phyloP scores from a whole-genome alignment of 306 rosid species.

The Senna siamea region DNA sequence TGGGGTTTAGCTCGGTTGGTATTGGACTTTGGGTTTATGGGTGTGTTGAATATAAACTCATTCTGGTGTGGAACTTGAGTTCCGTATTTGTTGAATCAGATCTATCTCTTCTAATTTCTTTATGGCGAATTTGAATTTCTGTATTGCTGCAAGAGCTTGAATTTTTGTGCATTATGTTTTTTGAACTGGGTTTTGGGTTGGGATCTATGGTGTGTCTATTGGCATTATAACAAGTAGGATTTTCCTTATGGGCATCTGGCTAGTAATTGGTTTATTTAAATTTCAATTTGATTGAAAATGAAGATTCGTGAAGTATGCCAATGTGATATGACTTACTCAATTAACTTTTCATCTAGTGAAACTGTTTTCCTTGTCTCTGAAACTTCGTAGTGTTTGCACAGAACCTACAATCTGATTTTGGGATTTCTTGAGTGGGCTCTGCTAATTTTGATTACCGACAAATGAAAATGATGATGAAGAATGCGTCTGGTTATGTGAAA shows the following conservation, averaged over 20 bases:
- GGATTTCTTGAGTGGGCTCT: conserved; percentile 27
- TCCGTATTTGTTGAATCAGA: conserved; percentile 62
- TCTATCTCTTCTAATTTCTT: conserved; percentile 53
- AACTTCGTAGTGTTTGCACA: background rate
- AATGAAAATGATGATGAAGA: conserved; percentile 32
- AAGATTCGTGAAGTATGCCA: conserved; percentile 44
- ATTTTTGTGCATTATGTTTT: conserved; percentile 31
- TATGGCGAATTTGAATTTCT: conserved; percentile 49
- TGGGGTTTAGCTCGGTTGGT: too few species aligned
- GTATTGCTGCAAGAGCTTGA: conserved; percentile 38
- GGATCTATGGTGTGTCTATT: conserved; percentile 58
- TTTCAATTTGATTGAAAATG: conserved; percentile 41
- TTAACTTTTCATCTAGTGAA: conserved; percentile 11
- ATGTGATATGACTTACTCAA: conserved; percentile 35
- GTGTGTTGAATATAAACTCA: conserved; percentile 37
- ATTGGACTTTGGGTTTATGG: conserved; percentile 49
- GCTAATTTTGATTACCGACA: conserved; percentile 33
- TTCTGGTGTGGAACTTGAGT: conserved; percentile 38
- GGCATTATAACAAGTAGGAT: conserved; percentile 49
- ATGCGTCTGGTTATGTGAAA: conserved; percentile 47
- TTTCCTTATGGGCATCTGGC: conserved; percentile 47
- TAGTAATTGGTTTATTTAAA: conserved; percentile 26
- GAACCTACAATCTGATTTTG: conserved; percentile 45
- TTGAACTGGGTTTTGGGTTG: conserved; percentile 38
- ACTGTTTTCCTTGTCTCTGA: background rate